Percentiles rank a stretch among this genome's conserved stretches.
Conservation (phyloP, 352 stramenopile species). For the Globisporangium alternatum region DNA sequence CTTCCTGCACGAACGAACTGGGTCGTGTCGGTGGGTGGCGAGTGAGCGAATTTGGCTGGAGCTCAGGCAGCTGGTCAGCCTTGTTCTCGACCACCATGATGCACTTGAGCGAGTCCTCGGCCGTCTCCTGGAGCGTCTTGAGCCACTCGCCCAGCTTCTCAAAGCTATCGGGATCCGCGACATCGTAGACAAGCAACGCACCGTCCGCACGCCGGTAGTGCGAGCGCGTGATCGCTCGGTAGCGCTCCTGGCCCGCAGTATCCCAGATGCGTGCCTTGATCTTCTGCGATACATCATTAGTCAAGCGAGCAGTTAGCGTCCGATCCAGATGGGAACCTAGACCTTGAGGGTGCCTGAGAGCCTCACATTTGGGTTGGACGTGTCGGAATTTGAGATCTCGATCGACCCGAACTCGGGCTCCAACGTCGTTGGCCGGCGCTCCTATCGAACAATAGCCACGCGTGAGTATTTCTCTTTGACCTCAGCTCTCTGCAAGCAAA, state of each 20-base stretch:
- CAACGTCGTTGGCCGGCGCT: constrained; percentile 56
- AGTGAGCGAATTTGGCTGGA: neutral
- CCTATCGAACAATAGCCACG: constrained; percentile 21
- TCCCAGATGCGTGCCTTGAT: constrained; percentile 89
- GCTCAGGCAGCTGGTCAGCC: constrained; percentile 59
- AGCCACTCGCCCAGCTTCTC: constrained; percentile 87
- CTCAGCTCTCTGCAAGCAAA: neutral
- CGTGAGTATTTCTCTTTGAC: neutral
- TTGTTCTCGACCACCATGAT: constrained; percentile 93
- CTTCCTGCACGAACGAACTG: constrained; percentile 45
- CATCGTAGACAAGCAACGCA: constrained; percentile 91
- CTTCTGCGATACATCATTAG: constrained; percentile 18
- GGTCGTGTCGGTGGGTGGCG: constrained; percentile 7
- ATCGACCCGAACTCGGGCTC: constrained; percentile 77
- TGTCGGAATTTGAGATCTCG: constrained; percentile 53
- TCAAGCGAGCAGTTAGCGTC: neutral
- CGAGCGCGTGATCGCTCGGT: constrained; percentile 86
- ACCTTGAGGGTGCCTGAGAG: neutral
- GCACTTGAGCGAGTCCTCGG: constrained; percentile 77
- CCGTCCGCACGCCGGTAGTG: constrained; percentile 85
- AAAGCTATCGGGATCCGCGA: constrained; percentile 85
- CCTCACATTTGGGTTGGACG: constrained; percentile 37
- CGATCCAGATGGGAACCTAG: neutral
- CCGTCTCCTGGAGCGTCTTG: constrained; percentile 81
- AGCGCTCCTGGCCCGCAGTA: constrained; percentile 86